Conservation (phyloP, 2,329 filamentous ascomycete species). For the Penicillium expansum region DNA sequence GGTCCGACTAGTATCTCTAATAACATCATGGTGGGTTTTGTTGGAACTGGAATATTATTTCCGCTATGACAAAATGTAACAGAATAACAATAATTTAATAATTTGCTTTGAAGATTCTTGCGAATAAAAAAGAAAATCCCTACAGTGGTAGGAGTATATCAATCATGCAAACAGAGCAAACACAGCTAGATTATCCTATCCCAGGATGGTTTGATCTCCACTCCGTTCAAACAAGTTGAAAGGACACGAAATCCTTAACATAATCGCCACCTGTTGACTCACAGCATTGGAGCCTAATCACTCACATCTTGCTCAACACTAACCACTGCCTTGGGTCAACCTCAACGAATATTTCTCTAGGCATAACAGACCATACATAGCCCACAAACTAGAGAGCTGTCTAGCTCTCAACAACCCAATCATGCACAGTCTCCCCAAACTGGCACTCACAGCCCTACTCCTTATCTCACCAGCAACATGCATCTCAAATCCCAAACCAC, state of each 20-base stretch:
- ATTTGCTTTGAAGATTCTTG: not conserved
- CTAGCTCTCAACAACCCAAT: not conserved
- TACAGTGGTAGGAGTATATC: not conserved
- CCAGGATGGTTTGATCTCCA: not conserved
- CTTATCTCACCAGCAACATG: constrained; percentile 18
- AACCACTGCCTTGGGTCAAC: not conserved
- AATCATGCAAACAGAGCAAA: constrained; percentile 5
- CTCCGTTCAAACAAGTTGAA: not conserved
- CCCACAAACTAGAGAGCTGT: not conserved
- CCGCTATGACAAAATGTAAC: not conserved
- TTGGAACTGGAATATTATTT: not conserved
- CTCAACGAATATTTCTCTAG: not conserved
- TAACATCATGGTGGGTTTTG: not conserved
- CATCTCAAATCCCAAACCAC: constrained; percentile 21
- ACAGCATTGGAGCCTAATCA: not conserved
- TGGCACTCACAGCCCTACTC: constrained; percentile 23
- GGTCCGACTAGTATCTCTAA: not conserved
- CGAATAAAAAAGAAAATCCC: not conserved
- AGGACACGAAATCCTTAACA: constrained; percentile 5
- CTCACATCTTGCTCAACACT: not conserved
- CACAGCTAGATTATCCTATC: not conserved
- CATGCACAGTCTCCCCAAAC: constrained; percentile 21
- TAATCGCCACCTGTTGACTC: constrained; percentile 4
- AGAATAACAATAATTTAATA: no score
- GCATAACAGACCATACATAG: not conserved